Percentiles rank a stretch among this genome's conserved stretches.
Evolutionary conservation across 2,329 filamentous ascomycete genomes (phyloP).

Genomic region (Cadophora gregata): DNA sequence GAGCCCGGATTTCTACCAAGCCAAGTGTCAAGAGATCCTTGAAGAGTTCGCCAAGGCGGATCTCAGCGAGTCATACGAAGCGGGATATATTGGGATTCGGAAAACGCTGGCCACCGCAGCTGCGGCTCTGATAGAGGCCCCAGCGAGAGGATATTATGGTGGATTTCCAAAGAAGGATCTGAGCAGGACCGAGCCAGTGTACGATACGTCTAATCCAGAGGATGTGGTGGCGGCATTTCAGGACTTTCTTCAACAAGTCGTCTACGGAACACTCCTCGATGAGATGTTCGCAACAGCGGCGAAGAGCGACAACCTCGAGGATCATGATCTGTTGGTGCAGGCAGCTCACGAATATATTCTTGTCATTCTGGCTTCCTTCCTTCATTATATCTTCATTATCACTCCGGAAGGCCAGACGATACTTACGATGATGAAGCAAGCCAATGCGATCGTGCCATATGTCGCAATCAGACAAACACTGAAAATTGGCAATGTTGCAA

Average conservation of each 20-base stretch:
- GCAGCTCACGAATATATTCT: conserved; percentile 72
- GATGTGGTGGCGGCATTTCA: conserved; percentile 70
- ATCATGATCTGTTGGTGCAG: conserved; percentile 65
- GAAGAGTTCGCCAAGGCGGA: conserved; percentile 68
- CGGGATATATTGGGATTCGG: conserved; percentile 73
- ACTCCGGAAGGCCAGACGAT: conserved; percentile 79
- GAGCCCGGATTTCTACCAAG: conserved; percentile 67
- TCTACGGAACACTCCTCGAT: conserved; percentile 73
- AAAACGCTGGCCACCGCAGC: conserved; percentile 73
- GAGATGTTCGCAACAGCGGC: conserved; percentile 66
- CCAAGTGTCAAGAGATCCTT: conserved; percentile 65
- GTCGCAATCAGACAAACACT: conserved; percentile 74
- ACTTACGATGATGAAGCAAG: conserved; percentile 71
- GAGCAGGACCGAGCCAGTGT: conserved; percentile 47
- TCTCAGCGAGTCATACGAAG: conserved; percentile 82
- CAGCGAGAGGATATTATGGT: conserved; percentile 25
- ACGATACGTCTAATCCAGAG: conserved; percentile 63
- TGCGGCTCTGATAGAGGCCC: conserved; percentile 25
- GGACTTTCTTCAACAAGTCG: conserved; percentile 66
- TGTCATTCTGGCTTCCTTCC: conserved; percentile 73
- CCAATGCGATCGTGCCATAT: conserved; percentile 75
- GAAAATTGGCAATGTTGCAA: conserved; percentile 77
- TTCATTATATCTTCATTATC: conserved; percentile 75
- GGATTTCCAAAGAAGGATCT: conserved; percentile 44
- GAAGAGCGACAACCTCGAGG: conserved; percentile 66